Base-by-base conservation (phyloP, 1,139 yeast species). In the Suhomyces coccinellae region DNA sequence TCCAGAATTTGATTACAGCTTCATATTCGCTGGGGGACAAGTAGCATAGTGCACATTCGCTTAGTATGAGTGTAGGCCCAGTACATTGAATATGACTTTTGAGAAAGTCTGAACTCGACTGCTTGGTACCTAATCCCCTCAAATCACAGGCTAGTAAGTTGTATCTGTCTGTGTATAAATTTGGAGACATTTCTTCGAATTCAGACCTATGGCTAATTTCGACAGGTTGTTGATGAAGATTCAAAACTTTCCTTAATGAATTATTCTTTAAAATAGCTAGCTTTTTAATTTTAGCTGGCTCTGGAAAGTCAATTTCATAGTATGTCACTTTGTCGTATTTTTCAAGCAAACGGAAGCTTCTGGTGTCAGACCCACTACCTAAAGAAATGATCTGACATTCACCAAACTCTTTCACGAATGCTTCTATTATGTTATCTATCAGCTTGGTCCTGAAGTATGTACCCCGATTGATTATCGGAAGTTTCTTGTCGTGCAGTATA, bases 321-420 rank as follows among this genome's bases (percentile, higher is more conserved):
- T 82, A 85, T 3, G 64, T 61, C 33, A 84, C 52, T 28, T 61
- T 56, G 3, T 43, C 14, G 5, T 50, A 33, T 3, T 48, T 42
- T n/a, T 56, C 38, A 38, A 87, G 61, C 3, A 82, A 46, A 6
- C 70, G 62, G 57, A 88, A 87, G 6, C 80, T 75, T 48, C 98
- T 66, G 1, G 97, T 83, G 63, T 93, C 99, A n/a, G 95, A 87
- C 0, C 99, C 99, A n/a, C 97, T 88, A 0, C 99, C 99, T 17
- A 93, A 65, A 4, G 95, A 89, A 0, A 93, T 66, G 10, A 93
- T 78, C 59, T 90, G 96, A 39, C 80, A 67, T 6, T 46, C 36
- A 2, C 50, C 41, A 44, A 63, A 62, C 28, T 61, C 59, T 2
- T 51, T 49, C 4, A 87, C 50, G 53, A 87, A 88, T 30, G 63